Percentiles rank a stretch among this genome's conserved stretches.
Evolutionary conservation across 192 early-diverging fungal species (phyloP).

Genomic region (Lobosporangium transversale): DNA sequence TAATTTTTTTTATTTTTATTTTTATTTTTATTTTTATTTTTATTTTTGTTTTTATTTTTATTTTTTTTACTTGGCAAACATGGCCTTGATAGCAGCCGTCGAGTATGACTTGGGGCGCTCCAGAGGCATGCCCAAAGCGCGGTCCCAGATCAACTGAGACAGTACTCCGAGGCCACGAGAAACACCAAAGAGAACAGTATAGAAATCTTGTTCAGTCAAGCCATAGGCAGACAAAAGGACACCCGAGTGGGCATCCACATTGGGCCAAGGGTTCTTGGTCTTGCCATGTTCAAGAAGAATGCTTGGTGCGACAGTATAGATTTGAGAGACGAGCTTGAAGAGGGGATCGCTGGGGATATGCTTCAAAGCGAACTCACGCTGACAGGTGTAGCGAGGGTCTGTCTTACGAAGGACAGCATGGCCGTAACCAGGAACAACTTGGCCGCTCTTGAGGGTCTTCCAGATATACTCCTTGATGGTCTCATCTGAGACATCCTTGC

Average conservation of each 20-base stretch:
- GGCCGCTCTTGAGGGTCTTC: constrained; percentile 94
- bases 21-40: no score
- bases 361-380: constrained; percentile 99
- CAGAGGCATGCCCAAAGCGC: constrained; percentile 93
- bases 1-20: no score
- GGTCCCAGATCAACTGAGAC: constrained; percentile 96
- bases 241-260: constrained; percentile 99
- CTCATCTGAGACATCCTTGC: constrained; percentile 86
- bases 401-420: constrained; percentile 95
- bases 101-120: constrained; percentile 93
- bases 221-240: constrained; percentile 97
- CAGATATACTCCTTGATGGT: constrained; percentile 97
- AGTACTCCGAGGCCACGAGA: constrained; percentile 97
- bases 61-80: no score
- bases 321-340: constrained; percentile 94
- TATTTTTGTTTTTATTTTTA: no score
- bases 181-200: constrained; percentile 99
- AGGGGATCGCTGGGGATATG: constrained; percentile 96
- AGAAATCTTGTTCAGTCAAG: constrained; percentile 97
- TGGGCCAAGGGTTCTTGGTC: constrained; percentile 99
- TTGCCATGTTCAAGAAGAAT: constrained; percentile 99
- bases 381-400: constrained; percentile 97
- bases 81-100: constrained; percentile 87
- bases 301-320: constrained; percentile 97
- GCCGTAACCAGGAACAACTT: constrained; percentile 98